phyloP scores from a whole-genome alignment of 1,284 basidiomycete genomes.

The Takashimella tepidaria region DNA sequence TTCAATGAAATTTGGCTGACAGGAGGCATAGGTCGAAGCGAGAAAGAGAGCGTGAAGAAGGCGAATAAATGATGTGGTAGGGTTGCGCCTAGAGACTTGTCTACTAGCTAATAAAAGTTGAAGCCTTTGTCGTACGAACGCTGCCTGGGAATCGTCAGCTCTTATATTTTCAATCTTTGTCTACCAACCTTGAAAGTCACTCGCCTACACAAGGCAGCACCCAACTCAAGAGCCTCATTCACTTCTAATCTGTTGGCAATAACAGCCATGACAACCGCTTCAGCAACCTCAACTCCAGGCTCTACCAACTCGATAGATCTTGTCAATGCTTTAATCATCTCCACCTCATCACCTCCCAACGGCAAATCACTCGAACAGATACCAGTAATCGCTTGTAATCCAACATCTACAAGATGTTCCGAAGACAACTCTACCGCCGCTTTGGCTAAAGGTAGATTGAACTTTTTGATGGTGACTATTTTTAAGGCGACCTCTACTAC shows the following conservation, averaged over 20 bases:
- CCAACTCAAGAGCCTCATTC: slow-evolving; percentile 52
- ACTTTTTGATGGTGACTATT: not conserved
- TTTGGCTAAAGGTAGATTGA: slow-evolving; percentile 6
- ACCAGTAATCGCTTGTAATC: slow-evolving; percentile 22
- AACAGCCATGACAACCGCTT: slow-evolving; percentile 65
- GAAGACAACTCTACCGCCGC: not conserved
- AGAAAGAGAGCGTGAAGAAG: slow-evolving; percentile 64
- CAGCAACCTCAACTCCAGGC: slow-evolving; percentile 61
- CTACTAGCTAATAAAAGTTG: slow-evolving; percentile 52
- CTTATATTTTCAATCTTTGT: not conserved
- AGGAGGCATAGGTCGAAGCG: slow-evolving; percentile 70
- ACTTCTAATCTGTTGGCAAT: slow-evolving; percentile 59
- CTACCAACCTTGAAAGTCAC: slow-evolving; percentile 57
- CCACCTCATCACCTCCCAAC: slow-evolving; percentile 12
- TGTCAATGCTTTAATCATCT: slow-evolving; percentile 5
- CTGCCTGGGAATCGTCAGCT: slow-evolving; percentile 19
- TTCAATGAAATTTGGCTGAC: slow-evolving; percentile 72
- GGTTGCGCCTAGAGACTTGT: slow-evolving; percentile 21
- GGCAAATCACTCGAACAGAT: slow-evolving; percentile 15
- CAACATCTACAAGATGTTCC: slow-evolving; percentile 15
- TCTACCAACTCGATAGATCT: slow-evolving; percentile 17
- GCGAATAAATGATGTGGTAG: slow-evolving; percentile 56
- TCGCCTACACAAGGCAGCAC: slow-evolving; percentile 47
- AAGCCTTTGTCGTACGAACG: slow-evolving; percentile 39
- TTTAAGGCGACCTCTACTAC: slow-evolving; percentile 1